These are phyloP conservation scores for Prunella vulgaris DNA, from an alignment of 257 asterid genomes.

Conservation along the genomic window DNA sequence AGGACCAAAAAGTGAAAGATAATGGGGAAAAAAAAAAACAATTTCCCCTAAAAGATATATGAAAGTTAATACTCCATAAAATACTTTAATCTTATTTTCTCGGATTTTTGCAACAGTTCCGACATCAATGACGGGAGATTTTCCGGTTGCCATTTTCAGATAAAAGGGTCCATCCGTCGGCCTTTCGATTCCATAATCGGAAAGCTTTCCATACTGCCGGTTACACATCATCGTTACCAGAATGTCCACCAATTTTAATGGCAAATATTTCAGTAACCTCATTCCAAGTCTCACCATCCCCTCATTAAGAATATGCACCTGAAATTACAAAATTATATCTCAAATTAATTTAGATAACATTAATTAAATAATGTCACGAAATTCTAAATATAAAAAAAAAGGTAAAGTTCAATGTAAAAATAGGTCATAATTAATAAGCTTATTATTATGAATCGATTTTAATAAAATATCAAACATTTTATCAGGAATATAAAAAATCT, in stretches of 20 bases:
- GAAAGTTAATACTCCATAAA: not conserved
- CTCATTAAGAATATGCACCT: conserved; percentile 46
- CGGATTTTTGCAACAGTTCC: conserved; percentile 43
- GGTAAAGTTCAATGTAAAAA: too few species aligned
- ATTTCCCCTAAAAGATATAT: too few species aligned
- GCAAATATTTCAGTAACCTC: conserved; percentile 24
- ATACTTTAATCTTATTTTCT: conserved; percentile 35
- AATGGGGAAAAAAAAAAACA: too few species aligned
- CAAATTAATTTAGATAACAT: too few species aligned
- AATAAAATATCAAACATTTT: too few species aligned
- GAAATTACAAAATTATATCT: not conserved
- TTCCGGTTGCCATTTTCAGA: conserved; percentile 33
- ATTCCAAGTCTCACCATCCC: conserved; percentile 43
- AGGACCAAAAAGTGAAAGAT: not conserved
- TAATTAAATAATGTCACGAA: not conserved
- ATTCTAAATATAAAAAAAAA: not conserved
- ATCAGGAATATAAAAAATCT: too few species aligned
- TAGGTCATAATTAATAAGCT: too few species aligned
- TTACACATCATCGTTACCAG: conserved; percentile 11
- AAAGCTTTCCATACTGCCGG: conserved; percentile 30
- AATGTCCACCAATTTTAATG: conserved; percentile 29
- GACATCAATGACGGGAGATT: conserved; percentile 55
- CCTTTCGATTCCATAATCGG: conserved; percentile 33
- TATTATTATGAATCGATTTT: too few species aligned
- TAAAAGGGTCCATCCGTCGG: conserved; percentile 52